A percentile compares a stretch with the other conserved stretches of the same genome.
These are phyloP conservation scores for Zygosaccharomyces sapae DNA, from an alignment of 1,139 yeast genomes.

Conservation along the genomic window DNA sequence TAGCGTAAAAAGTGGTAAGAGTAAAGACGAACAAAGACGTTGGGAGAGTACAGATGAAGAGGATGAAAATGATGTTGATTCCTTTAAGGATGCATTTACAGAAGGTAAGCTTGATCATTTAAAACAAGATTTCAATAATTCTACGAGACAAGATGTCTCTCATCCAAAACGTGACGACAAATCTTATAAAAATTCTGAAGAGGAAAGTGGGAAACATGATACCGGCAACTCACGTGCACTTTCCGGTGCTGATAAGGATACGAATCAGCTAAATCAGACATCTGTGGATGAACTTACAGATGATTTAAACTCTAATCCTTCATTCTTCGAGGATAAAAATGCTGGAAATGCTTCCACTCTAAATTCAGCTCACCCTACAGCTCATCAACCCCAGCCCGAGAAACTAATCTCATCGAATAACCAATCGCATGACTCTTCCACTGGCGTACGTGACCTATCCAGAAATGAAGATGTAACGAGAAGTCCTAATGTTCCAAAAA, in stretches of 20 bases:
- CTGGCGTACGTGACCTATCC: neutral
- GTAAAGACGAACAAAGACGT: neutral
- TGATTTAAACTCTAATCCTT: constrained; percentile 3
- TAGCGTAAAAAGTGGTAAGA: neutral
- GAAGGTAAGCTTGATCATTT: constrained; percentile 1
- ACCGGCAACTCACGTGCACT: neutral
- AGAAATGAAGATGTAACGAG: neutral
- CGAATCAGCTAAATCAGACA: constrained; percentile 6
- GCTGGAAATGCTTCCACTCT: neutral
- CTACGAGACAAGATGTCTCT: constrained; percentile 6
- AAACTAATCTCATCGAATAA: neutral
- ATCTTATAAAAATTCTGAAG: neutral
- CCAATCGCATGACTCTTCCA: neutral
- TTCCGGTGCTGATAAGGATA: constrained; percentile 3
- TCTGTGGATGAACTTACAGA: constrained; percentile 7
- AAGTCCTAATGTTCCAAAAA: neutral
- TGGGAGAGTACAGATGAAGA: constrained; percentile 4
- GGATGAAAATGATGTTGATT: constrained; percentile 9
- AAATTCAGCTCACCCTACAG: neutral
- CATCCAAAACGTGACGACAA: neutral
- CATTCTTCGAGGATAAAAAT: constrained; percentile 1
- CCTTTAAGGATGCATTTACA: constrained; percentile 8
- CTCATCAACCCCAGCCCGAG: neutral
- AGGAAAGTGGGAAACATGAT: neutral
- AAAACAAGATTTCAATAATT: neutral